Evolutionary conservation across 805 yeast species (phyloP).

Genomic region (Myxozyma lipomycoides): DNA sequence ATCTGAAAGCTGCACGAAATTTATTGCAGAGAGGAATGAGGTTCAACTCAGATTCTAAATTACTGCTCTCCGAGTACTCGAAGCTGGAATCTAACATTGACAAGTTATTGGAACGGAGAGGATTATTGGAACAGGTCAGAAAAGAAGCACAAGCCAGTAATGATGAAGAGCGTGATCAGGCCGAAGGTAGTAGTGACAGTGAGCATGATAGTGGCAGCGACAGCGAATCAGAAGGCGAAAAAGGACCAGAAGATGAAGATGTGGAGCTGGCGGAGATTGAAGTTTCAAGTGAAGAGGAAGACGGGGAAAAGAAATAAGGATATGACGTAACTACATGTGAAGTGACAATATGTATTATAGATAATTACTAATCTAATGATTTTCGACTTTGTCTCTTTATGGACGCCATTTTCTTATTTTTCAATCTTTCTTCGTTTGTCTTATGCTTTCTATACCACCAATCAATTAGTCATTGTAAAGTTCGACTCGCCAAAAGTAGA

Average conservation of each 20-base stretch:
- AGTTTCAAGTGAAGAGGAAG: neutral
- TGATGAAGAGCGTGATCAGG: neutral
- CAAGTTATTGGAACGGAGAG: conserved; percentile 39
- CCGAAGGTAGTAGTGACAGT: neutral
- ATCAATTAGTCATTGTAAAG: neutral
- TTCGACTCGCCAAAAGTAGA: neutral
- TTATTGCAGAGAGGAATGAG: conserved; percentile 80
- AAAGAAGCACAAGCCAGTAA: neutral
- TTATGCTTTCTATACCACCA: neutral
- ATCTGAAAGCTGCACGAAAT: conserved; percentile 82
- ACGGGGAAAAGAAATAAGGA: neutral
- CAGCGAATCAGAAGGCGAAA: neutral
- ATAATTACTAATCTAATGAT: neutral
- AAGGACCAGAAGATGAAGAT: neutral
- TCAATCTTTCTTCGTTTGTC: neutral
- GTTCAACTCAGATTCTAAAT: conserved; percentile 68
- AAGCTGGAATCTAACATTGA: conserved; percentile 56
- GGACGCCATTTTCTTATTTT: neutral
- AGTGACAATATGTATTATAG: neutral
- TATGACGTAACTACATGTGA: neutral
- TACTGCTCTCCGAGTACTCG: conserved; percentile 80
- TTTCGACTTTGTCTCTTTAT: neutral
- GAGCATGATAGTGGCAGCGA: neutral
- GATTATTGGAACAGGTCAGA: neutral
- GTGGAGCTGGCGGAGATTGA: no score